Evolutionary conservation across 2,329 filamentous ascomycete species (phyloP).

Genomic region (Alternaria consortialis): DNA sequence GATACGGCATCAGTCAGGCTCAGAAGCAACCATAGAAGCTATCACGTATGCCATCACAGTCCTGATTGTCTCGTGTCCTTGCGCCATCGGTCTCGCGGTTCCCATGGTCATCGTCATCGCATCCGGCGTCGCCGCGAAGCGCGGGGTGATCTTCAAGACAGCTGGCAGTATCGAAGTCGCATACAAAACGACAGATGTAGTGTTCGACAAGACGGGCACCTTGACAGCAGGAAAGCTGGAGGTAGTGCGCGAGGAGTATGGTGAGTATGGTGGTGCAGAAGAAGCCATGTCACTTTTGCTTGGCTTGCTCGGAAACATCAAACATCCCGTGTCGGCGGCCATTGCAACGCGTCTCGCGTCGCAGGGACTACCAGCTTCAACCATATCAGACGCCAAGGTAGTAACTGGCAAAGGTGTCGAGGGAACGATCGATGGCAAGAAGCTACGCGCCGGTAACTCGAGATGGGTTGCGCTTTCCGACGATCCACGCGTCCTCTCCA

Average conservation of each 20-base stretch:
- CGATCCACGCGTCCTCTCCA: conserved; percentile 54
- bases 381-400: conserved; percentile 38
- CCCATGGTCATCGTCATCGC: conserved; percentile 83
- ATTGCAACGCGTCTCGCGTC: conserved; percentile 55
- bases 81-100: conserved; percentile 77
- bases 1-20: conserved; percentile 48
- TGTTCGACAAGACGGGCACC: conserved; percentile 85
- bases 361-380: conserved; percentile 1
- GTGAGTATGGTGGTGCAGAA: conserved; percentile 15
- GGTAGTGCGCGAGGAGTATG: conserved; percentile 44
- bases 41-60: conserved; percentile 78
- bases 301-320: conserved; percentile 54
- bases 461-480: conserved; percentile 57
- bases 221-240: conserved; percentile 67
- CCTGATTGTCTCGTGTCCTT: conserved; percentile 81
- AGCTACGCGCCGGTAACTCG: conserved; percentile 58
- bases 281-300: conserved; percentile 35
- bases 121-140: conserved; percentile 69
- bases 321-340: conserved; percentile 63
- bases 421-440: conserved; percentile 41
- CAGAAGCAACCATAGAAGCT: conserved; percentile 65
- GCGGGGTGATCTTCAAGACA: conserved; percentile 76
- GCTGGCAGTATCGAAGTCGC: conserved; percentile 70
- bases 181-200: conserved; percentile 68
- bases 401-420: conserved; percentile 58